Evolutionary conservation across 1,284 basidiomycete species (phyloP).

Genomic region (Cryptococcus sp.): DNA sequence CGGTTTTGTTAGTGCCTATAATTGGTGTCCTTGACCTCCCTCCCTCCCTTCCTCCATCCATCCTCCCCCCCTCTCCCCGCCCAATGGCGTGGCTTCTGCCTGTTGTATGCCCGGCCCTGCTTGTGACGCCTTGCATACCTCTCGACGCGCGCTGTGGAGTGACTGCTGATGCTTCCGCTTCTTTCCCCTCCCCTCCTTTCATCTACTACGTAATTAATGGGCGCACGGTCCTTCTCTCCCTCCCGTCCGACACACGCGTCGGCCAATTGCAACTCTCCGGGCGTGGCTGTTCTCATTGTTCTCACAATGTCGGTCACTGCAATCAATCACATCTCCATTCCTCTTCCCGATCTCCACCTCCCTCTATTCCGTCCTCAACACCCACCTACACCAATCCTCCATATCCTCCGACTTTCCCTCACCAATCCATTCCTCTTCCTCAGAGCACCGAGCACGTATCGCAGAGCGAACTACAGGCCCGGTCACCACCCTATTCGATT

Average conservation of each 20-base stretch:
- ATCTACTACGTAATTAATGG: neutral
- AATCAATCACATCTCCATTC: neutral
- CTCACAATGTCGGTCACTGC: neutral
- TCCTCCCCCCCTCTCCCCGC: neutral
- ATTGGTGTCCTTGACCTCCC: neutral
- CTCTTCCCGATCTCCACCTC: neutral
- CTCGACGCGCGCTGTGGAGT: neutral
- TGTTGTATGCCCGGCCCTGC: neutral
- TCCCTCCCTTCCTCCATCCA: neutral
- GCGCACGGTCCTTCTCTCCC: neutral
- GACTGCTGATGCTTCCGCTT: neutral
- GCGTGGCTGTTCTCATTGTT: too few species aligned
- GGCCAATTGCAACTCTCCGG: neutral
- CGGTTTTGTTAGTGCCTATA: neutral
- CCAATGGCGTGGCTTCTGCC: neutral
- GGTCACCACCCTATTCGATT: neutral
- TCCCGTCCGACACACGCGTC: neutral
- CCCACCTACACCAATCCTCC: neutral
- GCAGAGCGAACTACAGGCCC: conserved; percentile 6
- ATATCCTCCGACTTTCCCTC: too few species aligned
- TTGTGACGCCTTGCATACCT: neutral
- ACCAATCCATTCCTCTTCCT: neutral
- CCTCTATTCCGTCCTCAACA: neutral
- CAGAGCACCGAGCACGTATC: conserved; percentile 6
- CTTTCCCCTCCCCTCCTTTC: neutral